Evolutionary conservation across 768 basidiomycete species (phyloP).

Genomic region (Melanogaster broomeanus): DNA sequence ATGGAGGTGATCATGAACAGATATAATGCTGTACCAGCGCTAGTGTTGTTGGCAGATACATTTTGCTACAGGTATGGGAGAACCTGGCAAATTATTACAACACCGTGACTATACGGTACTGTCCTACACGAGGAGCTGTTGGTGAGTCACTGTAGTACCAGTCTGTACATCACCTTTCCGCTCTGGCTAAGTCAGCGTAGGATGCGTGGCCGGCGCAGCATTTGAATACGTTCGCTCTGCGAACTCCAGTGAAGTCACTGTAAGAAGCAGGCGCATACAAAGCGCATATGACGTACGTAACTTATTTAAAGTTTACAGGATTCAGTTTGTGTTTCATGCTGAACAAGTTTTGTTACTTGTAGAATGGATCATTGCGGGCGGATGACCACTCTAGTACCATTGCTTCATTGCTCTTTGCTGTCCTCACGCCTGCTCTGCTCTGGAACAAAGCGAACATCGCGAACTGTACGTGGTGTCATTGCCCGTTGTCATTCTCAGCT

Average conservation of each 20-base stretch:
- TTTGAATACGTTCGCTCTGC: slow-evolving; percentile 63
- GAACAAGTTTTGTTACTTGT: slow-evolving; percentile 6
- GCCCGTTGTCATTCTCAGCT: not conserved
- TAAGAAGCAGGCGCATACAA: slow-evolving; percentile 50
- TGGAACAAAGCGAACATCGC: slow-evolving; percentile 67
- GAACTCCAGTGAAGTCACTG: slow-evolving; percentile 49
- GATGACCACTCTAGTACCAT: slow-evolving; percentile 81
- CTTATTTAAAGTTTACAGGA: too few species aligned
- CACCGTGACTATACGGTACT: too few species aligned
- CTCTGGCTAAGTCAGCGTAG: slow-evolving; percentile 13
- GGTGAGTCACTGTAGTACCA: slow-evolving; percentile 40
- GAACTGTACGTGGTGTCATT: slow-evolving; percentile 49
- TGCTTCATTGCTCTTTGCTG: slow-evolving; percentile 62
- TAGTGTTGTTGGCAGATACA: too few species aligned
- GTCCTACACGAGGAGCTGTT: slow-evolving; percentile 56
- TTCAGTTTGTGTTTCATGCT: not conserved
- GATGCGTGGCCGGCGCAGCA: slow-evolving; percentile 49
- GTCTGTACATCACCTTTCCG: too few species aligned
- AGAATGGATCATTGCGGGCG: slow-evolving; percentile 60
- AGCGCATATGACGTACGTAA: slow-evolving; percentile 61
- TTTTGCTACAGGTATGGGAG: too few species aligned
- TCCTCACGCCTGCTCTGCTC: slow-evolving; percentile 67
- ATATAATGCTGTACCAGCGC: too few species aligned
- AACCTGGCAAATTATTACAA: too few species aligned
- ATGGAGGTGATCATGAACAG: too few species aligned